These are phyloP conservation scores for Teunomyces atbi DNA, from an alignment of 805 yeast genomes.

Conservation along the genomic window DNA sequence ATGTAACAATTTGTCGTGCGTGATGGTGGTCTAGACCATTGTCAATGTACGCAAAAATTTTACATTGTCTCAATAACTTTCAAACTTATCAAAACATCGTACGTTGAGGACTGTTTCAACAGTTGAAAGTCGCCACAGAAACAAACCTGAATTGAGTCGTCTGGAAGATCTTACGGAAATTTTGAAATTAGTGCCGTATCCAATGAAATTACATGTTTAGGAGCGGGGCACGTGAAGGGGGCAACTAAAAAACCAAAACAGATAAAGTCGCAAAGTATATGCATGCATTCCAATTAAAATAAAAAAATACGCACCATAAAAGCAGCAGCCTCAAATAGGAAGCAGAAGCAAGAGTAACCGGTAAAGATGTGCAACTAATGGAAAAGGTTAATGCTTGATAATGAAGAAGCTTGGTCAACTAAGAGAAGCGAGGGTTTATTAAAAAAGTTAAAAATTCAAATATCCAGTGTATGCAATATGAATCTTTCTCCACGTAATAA, in stretches of 20 bases:
- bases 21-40: not conserved
- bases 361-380: not conserved
- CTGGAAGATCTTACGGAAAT: not conserved
- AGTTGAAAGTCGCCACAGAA: not conserved
- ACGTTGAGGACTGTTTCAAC: not conserved
- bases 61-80: no score
- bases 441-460: not conserved
- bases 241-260: not conserved
- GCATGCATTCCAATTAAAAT: not conserved
- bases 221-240: not conserved
- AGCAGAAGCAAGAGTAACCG: constrained; percentile 1
- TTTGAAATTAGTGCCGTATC: constrained; percentile 2
- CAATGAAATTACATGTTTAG: not conserved
- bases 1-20: not conserved
- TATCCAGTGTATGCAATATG: not conserved
- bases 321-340: not conserved
- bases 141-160: not conserved
- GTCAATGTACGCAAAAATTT: not conserved
- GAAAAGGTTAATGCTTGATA: not conserved
- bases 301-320: not conserved
- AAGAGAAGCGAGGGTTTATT: not conserved
- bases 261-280: not conserved
- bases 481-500: constrained; percentile 1
- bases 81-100: not conserved
- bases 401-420: not conserved